phyloP scores from a whole-genome alignment of 1,284 basidiomycete genomes.

The Mrakiaceae sp. region DNA sequence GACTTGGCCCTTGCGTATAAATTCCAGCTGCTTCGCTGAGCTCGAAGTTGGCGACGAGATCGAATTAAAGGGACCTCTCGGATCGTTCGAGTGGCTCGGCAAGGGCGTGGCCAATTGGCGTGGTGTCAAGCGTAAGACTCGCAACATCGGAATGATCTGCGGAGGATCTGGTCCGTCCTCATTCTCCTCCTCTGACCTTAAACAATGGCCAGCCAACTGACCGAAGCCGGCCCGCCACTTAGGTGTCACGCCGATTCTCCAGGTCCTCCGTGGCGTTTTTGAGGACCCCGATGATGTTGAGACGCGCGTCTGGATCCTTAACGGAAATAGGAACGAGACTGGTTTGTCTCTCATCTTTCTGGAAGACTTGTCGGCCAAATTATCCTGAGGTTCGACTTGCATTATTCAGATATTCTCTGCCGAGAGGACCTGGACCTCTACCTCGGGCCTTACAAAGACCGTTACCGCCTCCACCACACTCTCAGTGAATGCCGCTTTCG shows the following conservation, averaged over 20 bases:
- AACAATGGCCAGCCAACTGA: neutral
- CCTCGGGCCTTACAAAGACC: conserved; percentile 25
- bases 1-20: neutral
- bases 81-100: conserved; percentile 48
- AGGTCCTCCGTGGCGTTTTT: conserved; percentile 45
- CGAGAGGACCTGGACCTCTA: conserved; percentile 44
- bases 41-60: conserved; percentile 43
- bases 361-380: too few species aligned
- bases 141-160: conserved; percentile 48
- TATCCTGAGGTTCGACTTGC: too few species aligned
- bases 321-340: conserved; percentile 43
- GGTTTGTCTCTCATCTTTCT: conserved; percentile 19
- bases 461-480: conserved; percentile 43
- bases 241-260: conserved; percentile 52
- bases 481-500: conserved; percentile 33
- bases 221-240: neutral
- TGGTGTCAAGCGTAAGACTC: conserved; percentile 34
- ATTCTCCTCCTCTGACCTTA: neutral
- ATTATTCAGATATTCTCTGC: conserved; percentile 42
- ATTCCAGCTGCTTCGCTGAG: conserved; percentile 37
- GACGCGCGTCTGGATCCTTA: conserved; percentile 44
- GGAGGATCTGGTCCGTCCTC: conserved; percentile 43
- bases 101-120: conserved; percentile 37
- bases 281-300: conserved; percentile 35
- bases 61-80: conserved; percentile 56